Conservation (phyloP, 768 basidiomycete species). For the Lactarius trivialis region DNA sequence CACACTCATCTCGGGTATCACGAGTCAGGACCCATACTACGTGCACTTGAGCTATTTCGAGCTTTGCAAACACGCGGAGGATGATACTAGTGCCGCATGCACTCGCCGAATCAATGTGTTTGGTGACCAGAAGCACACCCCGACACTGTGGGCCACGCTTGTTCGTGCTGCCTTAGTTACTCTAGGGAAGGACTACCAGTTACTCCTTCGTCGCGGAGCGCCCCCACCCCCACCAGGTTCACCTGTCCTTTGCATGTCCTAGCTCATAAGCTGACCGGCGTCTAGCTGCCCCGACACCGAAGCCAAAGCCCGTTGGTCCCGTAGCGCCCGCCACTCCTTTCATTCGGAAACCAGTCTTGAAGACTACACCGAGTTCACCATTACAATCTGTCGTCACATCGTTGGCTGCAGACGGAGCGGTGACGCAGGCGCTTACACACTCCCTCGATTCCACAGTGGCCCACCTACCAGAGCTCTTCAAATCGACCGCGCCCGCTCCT, state of each 20-base stretch:
- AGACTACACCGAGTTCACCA: slow-evolving; percentile 41
- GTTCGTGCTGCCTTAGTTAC: slow-evolving; percentile 51
- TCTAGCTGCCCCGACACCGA: slow-evolving; percentile 28
- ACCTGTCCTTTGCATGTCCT: background rate
- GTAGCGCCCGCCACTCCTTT: slow-evolving; percentile 35
- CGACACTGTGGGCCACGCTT: slow-evolving; percentile 57
- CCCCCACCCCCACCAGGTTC: slow-evolving; percentile 27
- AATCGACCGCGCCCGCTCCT: slow-evolving; percentile 5
- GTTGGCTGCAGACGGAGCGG: slow-evolving; percentile 48
- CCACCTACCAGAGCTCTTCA: slow-evolving; percentile 47
- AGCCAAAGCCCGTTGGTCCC: slow-evolving; percentile 33
- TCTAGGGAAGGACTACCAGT: slow-evolving; percentile 65
- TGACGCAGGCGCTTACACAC: slow-evolving; percentile 38
- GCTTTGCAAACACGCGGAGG: slow-evolving; percentile 45
- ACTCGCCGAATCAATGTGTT: slow-evolving; percentile 52
- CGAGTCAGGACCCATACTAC: slow-evolving; percentile 45
- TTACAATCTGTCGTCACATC: slow-evolving; percentile 46
- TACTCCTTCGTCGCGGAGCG: slow-evolving; percentile 52
- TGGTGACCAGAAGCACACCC: slow-evolving; percentile 59
- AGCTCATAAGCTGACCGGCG: slow-evolving; percentile 19
- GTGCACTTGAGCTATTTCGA: slow-evolving; percentile 65
- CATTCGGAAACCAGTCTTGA: slow-evolving; percentile 41
- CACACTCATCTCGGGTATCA: slow-evolving; percentile 57
- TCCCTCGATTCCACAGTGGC: slow-evolving; percentile 44
- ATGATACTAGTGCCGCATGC: slow-evolving; percentile 35